A percentile compares a stretch with the other conserved stretches of the same genome.
phyloP scores from a whole-genome alignment of 495 filamentous ascomycete genomes.

The Bacidia rubella region DNA sequence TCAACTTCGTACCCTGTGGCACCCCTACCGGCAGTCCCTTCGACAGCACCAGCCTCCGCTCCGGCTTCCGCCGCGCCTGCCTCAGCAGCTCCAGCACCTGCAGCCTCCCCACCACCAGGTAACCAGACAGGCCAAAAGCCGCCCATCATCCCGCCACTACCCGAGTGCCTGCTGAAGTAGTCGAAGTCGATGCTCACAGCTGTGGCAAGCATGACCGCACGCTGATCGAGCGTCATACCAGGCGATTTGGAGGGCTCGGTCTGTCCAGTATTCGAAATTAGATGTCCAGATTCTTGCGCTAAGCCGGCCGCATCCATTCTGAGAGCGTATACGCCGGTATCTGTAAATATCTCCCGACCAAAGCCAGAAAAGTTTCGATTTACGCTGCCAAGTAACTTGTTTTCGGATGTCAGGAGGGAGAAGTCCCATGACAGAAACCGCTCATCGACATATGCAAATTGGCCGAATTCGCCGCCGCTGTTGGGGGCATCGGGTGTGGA shows the following conservation, averaged over 20 bases:
- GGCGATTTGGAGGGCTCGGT: slow-evolving; percentile 10
- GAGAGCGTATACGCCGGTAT: slow-evolving; percentile 56
- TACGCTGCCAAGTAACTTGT: slow-evolving; percentile 42
- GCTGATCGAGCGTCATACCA: slow-evolving; percentile 57
- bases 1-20: slow-evolving; percentile 19
- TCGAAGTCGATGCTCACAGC: slow-evolving; percentile 61
- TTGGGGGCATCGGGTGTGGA: slow-evolving; percentile 20
- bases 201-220: slow-evolving; percentile 58
- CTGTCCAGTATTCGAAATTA: slow-evolving; percentile 26
- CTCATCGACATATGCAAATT: slow-evolving; percentile 52
- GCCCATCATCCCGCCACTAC: slow-evolving; percentile 29
- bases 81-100: slow-evolving; percentile 24
- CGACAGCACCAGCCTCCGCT: slow-evolving; percentile 23
- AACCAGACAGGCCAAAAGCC: slow-evolving; percentile 49
- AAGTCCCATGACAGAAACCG: slow-evolving; percentile 47
- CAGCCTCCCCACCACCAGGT: slow-evolving; percentile 37
- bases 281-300: slow-evolving; percentile 26
- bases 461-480: slow-evolving; percentile 34
- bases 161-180: slow-evolving; percentile 53
- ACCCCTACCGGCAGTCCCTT: slow-evolving; percentile 28
- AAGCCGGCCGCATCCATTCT: slow-evolving; percentile 51
- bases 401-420: slow-evolving; percentile 34
- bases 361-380: slow-evolving; percentile 58
- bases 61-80: slow-evolving; percentile 28
- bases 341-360: slow-evolving; percentile 58